Evolutionary conservation across 1,284 basidiomycete species (phyloP), one percentile per base, ranked within the genome.

Genomic region (Golubevia pallescens): DNA sequence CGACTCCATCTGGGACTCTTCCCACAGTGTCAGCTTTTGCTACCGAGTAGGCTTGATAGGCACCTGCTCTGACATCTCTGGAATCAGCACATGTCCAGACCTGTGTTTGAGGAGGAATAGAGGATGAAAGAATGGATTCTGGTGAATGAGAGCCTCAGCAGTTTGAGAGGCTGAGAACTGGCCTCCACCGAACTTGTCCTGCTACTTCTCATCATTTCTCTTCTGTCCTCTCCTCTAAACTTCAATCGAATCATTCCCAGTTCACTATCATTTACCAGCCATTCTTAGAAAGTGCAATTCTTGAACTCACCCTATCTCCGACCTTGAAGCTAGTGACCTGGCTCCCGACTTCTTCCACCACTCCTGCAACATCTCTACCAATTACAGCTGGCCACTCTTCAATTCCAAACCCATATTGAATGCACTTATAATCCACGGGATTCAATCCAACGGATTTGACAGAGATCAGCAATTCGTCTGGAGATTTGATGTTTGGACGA

Each of bases 341-440:
- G 0, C 58, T 55, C 1, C 87, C 87, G 5, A 86, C 78, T 19
- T 78, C 77, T 16, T 86, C 80, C 20, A 88, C 79, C 3, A 86
- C 75, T n/a, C 86, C 87, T 2, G 82, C 77, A 0, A 86, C 86
- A 66, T 88, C 87, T 28, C n/a, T 67, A 3, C 78, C 78, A 2
- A 80, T 67, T 6, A 80, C 70, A 77, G 77, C 78, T n/a, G 78
- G 78, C 3, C 70, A 70, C 1, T 67, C 65, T 3, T 69, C 69
- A 56, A 79, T 78, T 51, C 78, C 78, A 71, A 80, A 80, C 57
- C 72, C 70, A 68, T 66, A 80, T 51, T 67, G 67, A 20, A 80
- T 68, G 13, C 57, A 62, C 57, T 80, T 78, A 63, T 69, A 78
- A 71, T 80, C 77, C 13, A 80, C 77, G 0, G 77, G 78, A 60